Evolutionary conservation across 805 yeast species (phyloP), one percentile per base, ranked within the genome.

Genomic region (Saccharomycopsis microspora): DNA sequence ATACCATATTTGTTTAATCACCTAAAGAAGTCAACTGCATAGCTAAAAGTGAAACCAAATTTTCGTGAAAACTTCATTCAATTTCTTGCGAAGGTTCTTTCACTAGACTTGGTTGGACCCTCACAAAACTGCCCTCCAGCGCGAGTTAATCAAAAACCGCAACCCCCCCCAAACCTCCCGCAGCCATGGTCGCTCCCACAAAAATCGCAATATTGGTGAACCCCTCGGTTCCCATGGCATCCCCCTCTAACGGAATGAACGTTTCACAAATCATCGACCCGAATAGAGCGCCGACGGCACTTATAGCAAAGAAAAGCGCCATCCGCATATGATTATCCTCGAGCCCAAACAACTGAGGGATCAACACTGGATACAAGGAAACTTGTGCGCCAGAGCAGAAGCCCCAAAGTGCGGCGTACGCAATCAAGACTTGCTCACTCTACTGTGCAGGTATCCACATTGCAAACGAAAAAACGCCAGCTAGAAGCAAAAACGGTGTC

Each of bases 251-350:
- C 3, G 67, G 66, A 36, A 66, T 51, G 37, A 64, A 66, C 4
- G 56, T 42, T 4, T 70, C 70, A 11, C 61, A 63, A 34, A 65
- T 60, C 28, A 64, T 55, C 9, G 69, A 64, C 1, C 69, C 70
- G 31, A 65, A 56, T 28, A 67, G 46, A 1, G 64, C 54, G 8
- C 64, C 65, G 7, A 65, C 47, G 3, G 58, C 58, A 5, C 60
- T 60, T 38, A 58, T 44, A 29, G 63, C 45, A 41, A 59, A 64
- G 43, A 62, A 51, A 1, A 64, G 49, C 0, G 62, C 47, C 42
- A 67, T 49, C n/a, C 66, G 56, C 1, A 66, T 59, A 10, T 60
- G 56, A 5, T 56, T 50, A 39, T 64, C 63, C n/a, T 62, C 48
- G 38, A 59, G 49, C 3, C 64, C 64, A 52, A 62, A 65, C 28